Evolutionary conservation across 345 rosid species (phyloP).

Genomic region (Brassica napus): DNA sequence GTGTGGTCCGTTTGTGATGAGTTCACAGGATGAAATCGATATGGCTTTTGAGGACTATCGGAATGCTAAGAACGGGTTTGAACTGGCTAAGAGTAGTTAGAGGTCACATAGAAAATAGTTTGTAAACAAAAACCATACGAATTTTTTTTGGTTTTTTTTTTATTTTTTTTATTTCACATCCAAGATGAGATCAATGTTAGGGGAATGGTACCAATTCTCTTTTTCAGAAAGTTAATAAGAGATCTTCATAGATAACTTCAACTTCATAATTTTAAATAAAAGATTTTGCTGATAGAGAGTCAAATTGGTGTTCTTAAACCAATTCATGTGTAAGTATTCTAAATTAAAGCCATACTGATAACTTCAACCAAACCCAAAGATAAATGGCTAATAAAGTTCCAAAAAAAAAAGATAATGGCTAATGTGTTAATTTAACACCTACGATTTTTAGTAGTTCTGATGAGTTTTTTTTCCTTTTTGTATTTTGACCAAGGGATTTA

Average conservation of each 20-base stretch:
- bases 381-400: not conserved
- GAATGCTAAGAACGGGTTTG: conserved; percentile 73
- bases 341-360: not conserved
- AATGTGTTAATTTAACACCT: conserved; percentile 7
- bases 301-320: not conserved
- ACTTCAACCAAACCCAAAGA: not conserved
- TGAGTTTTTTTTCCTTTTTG: too few relatives aligned
- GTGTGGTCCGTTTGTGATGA: conserved; percentile 94
- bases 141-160: not conserved
- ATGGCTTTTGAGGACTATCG: conserved; percentile 72
- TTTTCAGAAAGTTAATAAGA: not conserved
- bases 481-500: not conserved
- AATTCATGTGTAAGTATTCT: not conserved
- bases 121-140: conserved; percentile 11
- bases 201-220: not conserved
- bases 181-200: conserved; percentile 3
- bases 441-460: not conserved
- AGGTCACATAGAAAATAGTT: conserved; percentile 44
- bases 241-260: not conserved
- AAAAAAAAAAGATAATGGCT: not conserved
- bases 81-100: conserved; percentile 63
- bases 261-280: not conserved
- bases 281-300: not conserved
- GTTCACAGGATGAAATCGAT: conserved; percentile 76
- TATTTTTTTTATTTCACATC: too few relatives aligned